These are phyloP conservation scores for Lachnellula occidentalis DNA, from an alignment of 2,329 filamentous ascomycete genomes.

Conservation along the genomic window DNA sequence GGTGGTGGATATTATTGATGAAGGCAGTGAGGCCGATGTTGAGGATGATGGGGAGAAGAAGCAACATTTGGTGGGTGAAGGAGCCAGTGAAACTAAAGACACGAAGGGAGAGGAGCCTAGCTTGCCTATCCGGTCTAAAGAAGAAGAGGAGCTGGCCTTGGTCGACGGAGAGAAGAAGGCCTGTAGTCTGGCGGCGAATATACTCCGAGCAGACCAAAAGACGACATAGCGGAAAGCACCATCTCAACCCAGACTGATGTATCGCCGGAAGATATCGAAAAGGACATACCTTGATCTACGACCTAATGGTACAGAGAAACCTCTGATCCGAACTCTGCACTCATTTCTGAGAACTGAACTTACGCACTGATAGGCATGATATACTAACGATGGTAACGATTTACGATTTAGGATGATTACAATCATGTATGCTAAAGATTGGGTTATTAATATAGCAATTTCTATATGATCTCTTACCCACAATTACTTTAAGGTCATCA, in stretches of 20 bases:
- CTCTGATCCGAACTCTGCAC: neutral
- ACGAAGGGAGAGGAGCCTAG: neutral
- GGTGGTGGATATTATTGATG: conserved; percentile 3
- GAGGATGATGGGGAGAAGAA: conserved; percentile 13
- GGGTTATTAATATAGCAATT: too few species aligned
- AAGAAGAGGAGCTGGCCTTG: conserved; percentile 6
- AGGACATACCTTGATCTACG: neutral
- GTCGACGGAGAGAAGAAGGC: conserved; percentile 10
- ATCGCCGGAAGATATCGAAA: neutral
- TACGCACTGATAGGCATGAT: too few species aligned
- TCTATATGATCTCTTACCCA: too few species aligned
- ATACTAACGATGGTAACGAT: too few species aligned
- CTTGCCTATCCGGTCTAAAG: conserved; percentile 5
- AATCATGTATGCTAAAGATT: too few species aligned
- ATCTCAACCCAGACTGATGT: neutral
- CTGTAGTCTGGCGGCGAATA: conserved; percentile 1
- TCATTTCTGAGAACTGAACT: neutral
- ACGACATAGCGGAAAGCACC: neutral
- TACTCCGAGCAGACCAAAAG: neutral
- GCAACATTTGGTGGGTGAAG: neutral
- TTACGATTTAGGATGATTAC: too few species aligned
- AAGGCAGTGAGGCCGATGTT: conserved; percentile 18
- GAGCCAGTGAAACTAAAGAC: neutral
- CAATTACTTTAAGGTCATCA: too few species aligned
- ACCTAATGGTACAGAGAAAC: neutral